Base-by-base conservation (phyloP, 2,329 filamentous ascomycete genomes). In the Colletotrichum orchidophilum region DNA sequence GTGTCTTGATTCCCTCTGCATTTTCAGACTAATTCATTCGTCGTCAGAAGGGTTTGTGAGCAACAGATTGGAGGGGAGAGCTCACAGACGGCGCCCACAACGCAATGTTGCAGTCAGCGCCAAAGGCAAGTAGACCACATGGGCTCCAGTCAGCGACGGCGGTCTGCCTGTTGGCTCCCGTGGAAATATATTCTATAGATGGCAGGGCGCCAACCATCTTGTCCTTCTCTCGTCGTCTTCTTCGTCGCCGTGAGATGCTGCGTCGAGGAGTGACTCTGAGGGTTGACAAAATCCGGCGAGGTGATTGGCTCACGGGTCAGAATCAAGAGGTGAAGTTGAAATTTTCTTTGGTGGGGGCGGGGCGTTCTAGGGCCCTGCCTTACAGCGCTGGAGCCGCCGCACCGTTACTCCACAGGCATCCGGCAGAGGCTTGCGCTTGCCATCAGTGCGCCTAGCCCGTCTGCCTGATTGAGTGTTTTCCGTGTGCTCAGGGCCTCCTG, bases 91-190 rank as follows among this genome's bases (percentile, higher is more conserved):
- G 95, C 78, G 91, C 86, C 96, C 96, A 99, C 50, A 98, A 79
- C 53, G 95, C 96, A 76, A 99, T 88, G 82, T 96, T 96, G 75
- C 92, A 91, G 81, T 97, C 94, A 9, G 95, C 92, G 35, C 96
- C 96, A 83, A 94, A 99, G 33, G 95, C 96, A 64, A 99, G 86
- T 54, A 95, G 80, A 11, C 93, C 93, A 73, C 87, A 83, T 24
- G 83, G 78, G 78, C 93, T 91, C 96, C 96, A 99, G 83, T 98
- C 96, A 31, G 96, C 95, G 31, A 94, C 93, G 18, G 92, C 91
- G 21, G 96, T 93, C 77, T 98, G 94, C 76, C 96, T 89, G 81
- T 98, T 99, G 57, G 94, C 96, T 72, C 96, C 96, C 73, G 92
- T 91, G 57, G 94, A 92, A 75, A 96, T 80, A 75, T 91, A 90